Evolutionary conservation across 2,329 filamentous ascomycete genomes (phyloP), one percentile per base, ranked within the genome.

Genomic region (Nannizziopsis arthrosporioides): DNA sequence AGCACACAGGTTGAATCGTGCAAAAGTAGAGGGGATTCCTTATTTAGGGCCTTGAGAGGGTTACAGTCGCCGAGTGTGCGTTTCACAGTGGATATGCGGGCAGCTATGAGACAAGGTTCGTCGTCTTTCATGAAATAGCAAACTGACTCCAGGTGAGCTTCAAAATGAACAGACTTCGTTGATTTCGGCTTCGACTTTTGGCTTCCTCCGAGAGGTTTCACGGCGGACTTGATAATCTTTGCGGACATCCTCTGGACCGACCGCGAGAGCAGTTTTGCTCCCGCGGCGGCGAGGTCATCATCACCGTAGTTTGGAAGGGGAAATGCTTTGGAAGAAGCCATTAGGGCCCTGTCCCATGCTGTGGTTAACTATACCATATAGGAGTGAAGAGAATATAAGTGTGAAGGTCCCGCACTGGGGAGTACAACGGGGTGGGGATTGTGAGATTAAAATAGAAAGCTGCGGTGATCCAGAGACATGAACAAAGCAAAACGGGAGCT

Each of bases 71-170:
- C 46, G 32, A 19, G 15, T 6, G 38, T 43, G n/a, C 46, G 46
- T 38, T 31, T 48, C 31, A 48, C 46, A 17, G 46, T 40, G 2
- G 46, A 48, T 37, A 48, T 48, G 10, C 39, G 39, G 6, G 46
- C 39, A 18, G 40, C 40, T 42, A 48, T 43, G 3, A 48, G 11
- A 38, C 39, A 48, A 9, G 46, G 46, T 42, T 48, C 39, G 14
- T 48, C 46, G 32, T 48, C 46, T 14, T 48, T 48, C 31, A 38
- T 42, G 12, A 48, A 48, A 35, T 48, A 48, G 15, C 38, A 42
- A 17, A 48, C 46, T 2, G 46, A 48, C 12, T 48, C 46, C 14
- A 48, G 46, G 32, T 38, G 46, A 12, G 46, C 39, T 39, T 48
- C 46, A 27, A 48, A 48, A 14, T 48, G 46, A 10, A 48, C 46